Evolutionary conservation across 495 filamentous ascomycete genomes (phyloP).

Genomic region (Zalerion maritima): DNA sequence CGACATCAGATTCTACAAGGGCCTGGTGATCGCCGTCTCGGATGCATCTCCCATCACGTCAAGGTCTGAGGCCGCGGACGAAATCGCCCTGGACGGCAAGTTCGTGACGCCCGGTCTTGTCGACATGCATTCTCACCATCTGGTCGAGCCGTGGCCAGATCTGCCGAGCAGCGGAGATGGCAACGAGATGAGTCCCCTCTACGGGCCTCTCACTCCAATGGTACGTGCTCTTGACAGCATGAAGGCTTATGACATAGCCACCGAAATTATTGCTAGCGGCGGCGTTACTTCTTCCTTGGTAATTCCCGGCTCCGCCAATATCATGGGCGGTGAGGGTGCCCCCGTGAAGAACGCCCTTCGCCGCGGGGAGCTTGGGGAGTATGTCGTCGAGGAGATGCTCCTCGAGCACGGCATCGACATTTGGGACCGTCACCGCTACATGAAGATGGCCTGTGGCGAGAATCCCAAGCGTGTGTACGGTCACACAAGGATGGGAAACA

Average conservation of each 20-base stretch:
- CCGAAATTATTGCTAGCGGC: constrained; percentile 34
- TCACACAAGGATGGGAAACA: constrained; percentile 26
- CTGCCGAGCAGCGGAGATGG: constrained; percentile 15
- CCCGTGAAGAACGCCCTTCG: constrained; percentile 31
- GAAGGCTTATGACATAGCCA: constrained; percentile 30
- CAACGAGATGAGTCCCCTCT: constrained; percentile 21
- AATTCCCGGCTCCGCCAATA: constrained; percentile 38
- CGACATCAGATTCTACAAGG: constrained; percentile 18
- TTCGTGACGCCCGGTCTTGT: constrained; percentile 38
- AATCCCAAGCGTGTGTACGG: constrained; percentile 32
- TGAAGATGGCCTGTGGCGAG: constrained; percentile 48
- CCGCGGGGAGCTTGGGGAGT: constrained; percentile 14
- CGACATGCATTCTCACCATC: constrained; percentile 39
- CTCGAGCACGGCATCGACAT: constrained; percentile 28
- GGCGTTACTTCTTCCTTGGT: constrained; percentile 41
- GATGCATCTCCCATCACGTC: background rate
- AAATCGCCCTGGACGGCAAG: constrained; percentile 25
- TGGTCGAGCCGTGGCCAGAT: constrained; percentile 13
- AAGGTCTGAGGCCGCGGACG: constrained; percentile 5
- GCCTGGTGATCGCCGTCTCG: constrained; percentile 13
- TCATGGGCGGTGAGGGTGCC: constrained; percentile 40
- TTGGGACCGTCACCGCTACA: constrained; percentile 28
- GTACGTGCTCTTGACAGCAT: constrained; percentile 33
- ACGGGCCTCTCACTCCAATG: constrained; percentile 27
- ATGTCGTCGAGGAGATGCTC: constrained; percentile 33